Conservation (phyloP, 1,284 basidiomycete genomes). For the Clitocybe nebularis region DNA sequence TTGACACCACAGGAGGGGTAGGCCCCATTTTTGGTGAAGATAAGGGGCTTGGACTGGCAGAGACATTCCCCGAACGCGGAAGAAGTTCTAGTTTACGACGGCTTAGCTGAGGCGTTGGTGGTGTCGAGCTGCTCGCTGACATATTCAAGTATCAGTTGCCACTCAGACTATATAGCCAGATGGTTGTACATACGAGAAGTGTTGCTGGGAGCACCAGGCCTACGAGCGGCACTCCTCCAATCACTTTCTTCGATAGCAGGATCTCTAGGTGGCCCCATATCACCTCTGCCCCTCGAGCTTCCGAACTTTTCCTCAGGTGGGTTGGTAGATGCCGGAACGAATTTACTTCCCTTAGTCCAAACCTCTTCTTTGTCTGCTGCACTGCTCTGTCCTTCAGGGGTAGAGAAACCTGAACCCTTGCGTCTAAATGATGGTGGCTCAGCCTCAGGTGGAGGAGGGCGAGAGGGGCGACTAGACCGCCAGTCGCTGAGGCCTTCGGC, state of each 20-base stretch:
- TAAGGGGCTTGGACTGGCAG: conserved; percentile 64
- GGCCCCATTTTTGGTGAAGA: conserved; percentile 70
- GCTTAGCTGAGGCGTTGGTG: conserved; percentile 72
- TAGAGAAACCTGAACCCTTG: conserved; percentile 53
- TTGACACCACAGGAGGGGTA: conserved; percentile 32
- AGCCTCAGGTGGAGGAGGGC: conserved; percentile 36
- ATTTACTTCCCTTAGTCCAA: conserved; percentile 71
- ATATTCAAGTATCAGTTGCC: no score
- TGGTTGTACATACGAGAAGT: conserved; percentile 64
- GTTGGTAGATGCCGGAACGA: conserved; percentile 48
- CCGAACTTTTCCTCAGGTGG: conserved; percentile 47
- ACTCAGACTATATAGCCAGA: no score
- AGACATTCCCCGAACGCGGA: conserved; percentile 65
- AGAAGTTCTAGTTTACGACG: conserved; percentile 82
- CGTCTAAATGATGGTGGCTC: conserved; percentile 46
- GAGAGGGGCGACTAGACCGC: conserved; percentile 59
- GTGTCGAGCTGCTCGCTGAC: conserved; percentile 68
- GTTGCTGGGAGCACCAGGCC: conserved; percentile 40
- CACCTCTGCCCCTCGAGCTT: conserved; percentile 43
- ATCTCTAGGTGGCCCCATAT: conserved; percentile 50
- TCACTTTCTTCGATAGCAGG: conserved; percentile 48
- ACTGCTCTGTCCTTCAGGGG: conserved; percentile 44
- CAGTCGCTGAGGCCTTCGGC: conserved; percentile 66
- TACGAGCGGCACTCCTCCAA: conserved; percentile 54
- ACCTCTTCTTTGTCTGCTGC: conserved; percentile 73